These are phyloP conservation scores for Sarcocystis neurona DNA, from an alignment of 169 alveolate genomes.

Conservation along the genomic window DNA sequence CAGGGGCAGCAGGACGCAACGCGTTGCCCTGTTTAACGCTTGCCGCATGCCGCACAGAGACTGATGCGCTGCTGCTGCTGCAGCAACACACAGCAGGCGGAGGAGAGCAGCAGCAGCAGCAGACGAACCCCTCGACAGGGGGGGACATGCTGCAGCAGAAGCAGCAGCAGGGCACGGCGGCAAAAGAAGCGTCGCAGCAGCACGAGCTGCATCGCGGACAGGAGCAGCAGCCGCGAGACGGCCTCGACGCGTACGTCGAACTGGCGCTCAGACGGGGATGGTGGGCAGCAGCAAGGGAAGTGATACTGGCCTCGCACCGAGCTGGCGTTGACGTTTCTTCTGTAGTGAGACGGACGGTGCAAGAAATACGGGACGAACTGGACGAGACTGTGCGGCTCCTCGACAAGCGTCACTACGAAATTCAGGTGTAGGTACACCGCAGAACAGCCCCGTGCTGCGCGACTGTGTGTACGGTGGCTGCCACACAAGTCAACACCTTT, in stretches of 20 bases:
- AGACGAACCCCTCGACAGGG: not conserved
- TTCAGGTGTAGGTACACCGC: slow-evolving; percentile 49
- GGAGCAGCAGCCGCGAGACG: slow-evolving; percentile 2
- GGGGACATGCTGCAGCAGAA: not conserved
- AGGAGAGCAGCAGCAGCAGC: not conserved
- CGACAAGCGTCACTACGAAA: slow-evolving; percentile 50
- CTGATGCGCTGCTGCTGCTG: too few species aligned
- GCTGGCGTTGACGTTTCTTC: slow-evolving; percentile 26
- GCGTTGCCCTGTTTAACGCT: too few species aligned
- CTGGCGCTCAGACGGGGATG: slow-evolving; percentile 11
- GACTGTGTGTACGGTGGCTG: too few species aligned
- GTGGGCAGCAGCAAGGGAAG: slow-evolving; percentile 16
- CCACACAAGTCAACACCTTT: too few species aligned
- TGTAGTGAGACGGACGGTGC: slow-evolving; percentile 44
- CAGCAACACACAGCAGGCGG: too few species aligned
- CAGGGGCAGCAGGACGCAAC: too few species aligned
- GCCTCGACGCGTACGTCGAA: not conserved
- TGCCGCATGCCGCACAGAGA: too few species aligned
- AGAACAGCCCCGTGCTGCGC: not conserved
- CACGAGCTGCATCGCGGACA: slow-evolving; percentile 1
- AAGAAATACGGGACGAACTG: not conserved
- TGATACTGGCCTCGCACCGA: slow-evolving; percentile 13
- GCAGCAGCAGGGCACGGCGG: slow-evolving; percentile 10
- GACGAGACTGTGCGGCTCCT: slow-evolving; percentile 53
- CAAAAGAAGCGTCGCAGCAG: not conserved